Base-by-base conservation (phyloP, 192 early-diverging fungal genomes). In the Gonapodya sp. region DNA sequence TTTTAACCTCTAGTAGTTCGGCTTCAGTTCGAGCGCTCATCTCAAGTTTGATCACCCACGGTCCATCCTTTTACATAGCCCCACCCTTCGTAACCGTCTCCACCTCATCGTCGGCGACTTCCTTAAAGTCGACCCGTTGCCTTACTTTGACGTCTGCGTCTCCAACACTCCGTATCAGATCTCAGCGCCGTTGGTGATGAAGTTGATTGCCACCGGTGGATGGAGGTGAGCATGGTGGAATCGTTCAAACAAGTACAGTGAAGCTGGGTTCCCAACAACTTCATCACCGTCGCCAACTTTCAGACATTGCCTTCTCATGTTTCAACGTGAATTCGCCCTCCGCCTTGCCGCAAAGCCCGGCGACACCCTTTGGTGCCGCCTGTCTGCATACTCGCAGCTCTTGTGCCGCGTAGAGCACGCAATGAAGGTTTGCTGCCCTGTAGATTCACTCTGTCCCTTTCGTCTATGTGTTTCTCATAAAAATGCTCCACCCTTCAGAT, bases 121-220 rank as follows among this genome's bases (percentile, higher is more conserved):
- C 78, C 94, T 99, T 84, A 99, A 99, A 88, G 93, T 94, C 72
- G 94, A 94, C 64, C 46, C 46, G 8, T 85, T 99, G 77, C 98
- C 98, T 0, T 98, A 93, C 86, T 99, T 99, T 89, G 97, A 99
- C 84, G 95, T 98, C 74, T 97, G 96, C 85, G 96, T 99, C 84
- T 93, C 91, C 84, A 99, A 99, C 87, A 99, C 98, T 31, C 98
- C 98, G 30, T 99, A 98, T 86, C 95, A 95, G 85, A 99, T 98
- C 80, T 99, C 96, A 1, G 96, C 97, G 2, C 93, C 96, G 0
- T 88, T 99, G 73, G 92, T 94, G 1, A 97, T 99, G 87, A 99
- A 99, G 87, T 89, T 99, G 37, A 98, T 83, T 93, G 96, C n/a
- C 96, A 96, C 2, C 83, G 95, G 31, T 96, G 96, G 87, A 83